Conservation (phyloP, 2,329 filamentous ascomycete genomes). For the Ambrosiella cleistominuta region DNA sequence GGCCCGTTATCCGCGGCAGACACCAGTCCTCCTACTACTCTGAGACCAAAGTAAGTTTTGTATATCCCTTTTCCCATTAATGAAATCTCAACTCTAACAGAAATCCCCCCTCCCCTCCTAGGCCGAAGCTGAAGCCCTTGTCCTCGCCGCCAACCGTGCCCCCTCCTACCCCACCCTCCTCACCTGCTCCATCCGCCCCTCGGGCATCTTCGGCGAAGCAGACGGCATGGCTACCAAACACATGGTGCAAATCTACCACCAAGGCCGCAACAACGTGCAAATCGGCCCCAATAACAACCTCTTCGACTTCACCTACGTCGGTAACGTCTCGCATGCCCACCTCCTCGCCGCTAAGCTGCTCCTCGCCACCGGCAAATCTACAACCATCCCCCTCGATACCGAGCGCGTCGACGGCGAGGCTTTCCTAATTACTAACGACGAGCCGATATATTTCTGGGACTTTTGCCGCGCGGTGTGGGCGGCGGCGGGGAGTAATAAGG, state of each 20-base stretch:
- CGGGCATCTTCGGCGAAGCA: slow-evolving; percentile 80
- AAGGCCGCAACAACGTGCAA: slow-evolving; percentile 57
- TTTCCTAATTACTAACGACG: slow-evolving; percentile 81
- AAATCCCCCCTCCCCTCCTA: slow-evolving; percentile 14
- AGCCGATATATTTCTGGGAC: slow-evolving; percentile 83
- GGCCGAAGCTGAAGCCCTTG: slow-evolving; percentile 67
- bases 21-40: slow-evolving; percentile 70
- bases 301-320: slow-evolving; percentile 48
- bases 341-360: slow-evolving; percentile 61
- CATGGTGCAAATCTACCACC: slow-evolving; percentile 53
- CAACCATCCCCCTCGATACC: slow-evolving; percentile 45
- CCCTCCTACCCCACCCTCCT: slow-evolving; percentile 38
- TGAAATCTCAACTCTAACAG: not conserved
- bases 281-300: slow-evolving; percentile 52
- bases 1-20: slow-evolving; percentile 56
- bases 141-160: slow-evolving; percentile 55
- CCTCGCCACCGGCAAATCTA: slow-evolving; percentile 30
- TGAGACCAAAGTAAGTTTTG: slow-evolving; percentile 55
- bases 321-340: slow-evolving; percentile 57
- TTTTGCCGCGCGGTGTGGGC: slow-evolving; percentile 65
- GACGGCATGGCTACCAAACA: slow-evolving; percentile 61
- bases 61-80: not conserved
- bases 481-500: slow-evolving; percentile 34
- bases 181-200: slow-evolving; percentile 68
- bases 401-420: slow-evolving; percentile 68